Evolutionary conservation across 2,329 filamentous ascomycete genomes (phyloP), one percentile per base, ranked within the genome.

Genomic region (Penicillium sp.): DNA sequence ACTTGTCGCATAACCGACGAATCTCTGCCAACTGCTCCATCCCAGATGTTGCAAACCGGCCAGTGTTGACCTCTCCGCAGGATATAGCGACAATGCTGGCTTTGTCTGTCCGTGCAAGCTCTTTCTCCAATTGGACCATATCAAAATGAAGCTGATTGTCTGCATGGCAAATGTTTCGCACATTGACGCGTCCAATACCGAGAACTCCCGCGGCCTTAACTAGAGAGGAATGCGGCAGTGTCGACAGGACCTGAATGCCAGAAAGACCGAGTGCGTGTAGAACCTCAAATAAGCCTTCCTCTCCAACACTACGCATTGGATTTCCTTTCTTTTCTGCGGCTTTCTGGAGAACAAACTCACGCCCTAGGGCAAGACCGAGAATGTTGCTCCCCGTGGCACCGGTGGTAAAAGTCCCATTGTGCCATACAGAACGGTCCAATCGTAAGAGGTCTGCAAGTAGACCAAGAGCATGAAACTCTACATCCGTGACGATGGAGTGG

Each of bases 1-100:
- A 83, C 56, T 77, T 74, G 59, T 93, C 84, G 38, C 88, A 89
- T 33, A 95, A 65, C 4, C 74, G 71, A 51, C 91, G 80, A 32
- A 96, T 70, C 47, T 75, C 74, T 47, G 70, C 62, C 69, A 83
- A 84, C 53, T 90, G 82, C 3, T 77, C 74, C 2, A 68, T 56
- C 1, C 74, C 80, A 1, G 71, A 70, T 28, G 78, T 87, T 25
- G 88, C 86, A 66, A 90, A 96, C 4, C 84, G 77, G 0, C 91
- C 90, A 0, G 90, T 95, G 60, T 97, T 96, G 25, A 96, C 89
- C 71, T 97, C 92, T 1, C 88, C 88, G 5, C 86, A 87, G 37
- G 89, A 91, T n/a, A 95, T 72, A 4, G 80, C 83, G 32, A 96
- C 81, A 53, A 96, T 88, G 43, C 79, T 87, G n/a, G 80, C 87